Evolutionary conservation across 1,284 basidiomycete genomes (phyloP).

Genomic region (Leccinum pallidistipes): DNA sequence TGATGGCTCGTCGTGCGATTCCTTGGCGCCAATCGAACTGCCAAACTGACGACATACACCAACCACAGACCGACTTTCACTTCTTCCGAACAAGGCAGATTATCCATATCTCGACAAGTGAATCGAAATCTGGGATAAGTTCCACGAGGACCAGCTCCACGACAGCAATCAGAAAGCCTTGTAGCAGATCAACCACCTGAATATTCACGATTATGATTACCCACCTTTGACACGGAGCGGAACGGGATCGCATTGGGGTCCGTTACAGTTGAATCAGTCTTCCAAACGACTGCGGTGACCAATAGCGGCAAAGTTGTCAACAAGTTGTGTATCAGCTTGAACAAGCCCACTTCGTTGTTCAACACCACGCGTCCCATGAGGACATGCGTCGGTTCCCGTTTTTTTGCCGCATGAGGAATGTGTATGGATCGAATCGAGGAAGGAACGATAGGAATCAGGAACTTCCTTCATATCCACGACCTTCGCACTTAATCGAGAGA

Average conservation of each 20-base stretch:
- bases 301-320: slow-evolving; percentile 71
- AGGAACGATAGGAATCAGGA: slow-evolving; percentile 51
- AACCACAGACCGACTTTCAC: slow-evolving; percentile 65
- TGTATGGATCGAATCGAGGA: slow-evolving; percentile 54
- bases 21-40: slow-evolving; percentile 63
- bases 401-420: slow-evolving; percentile 50
- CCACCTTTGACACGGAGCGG: slow-evolving; percentile 81
- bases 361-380: slow-evolving; percentile 58
- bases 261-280: slow-evolving; percentile 63
- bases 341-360: slow-evolving; percentile 56
- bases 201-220: slow-evolving; percentile 8
- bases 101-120: slow-evolving; percentile 75
- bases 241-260: slow-evolving; percentile 83
- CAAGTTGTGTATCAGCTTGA: slow-evolving; percentile 53
- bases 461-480: slow-evolving; percentile 47
- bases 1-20: slow-evolving; percentile 65
- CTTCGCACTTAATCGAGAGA: slow-evolving; percentile 56
- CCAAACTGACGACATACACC: slow-evolving; percentile 82
- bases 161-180: slow-evolving; percentile 70
- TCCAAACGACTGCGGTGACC: slow-evolving; percentile 69
- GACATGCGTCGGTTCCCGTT: slow-evolving; percentile 50
- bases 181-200: slow-evolving; percentile 6
- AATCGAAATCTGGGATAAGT: slow-evolving; percentile 68
- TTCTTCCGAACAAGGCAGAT: slow-evolving; percentile 70
- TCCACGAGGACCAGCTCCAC: slow-evolving; percentile 76